Evolutionary conservation across 768 basidiomycete genomes (phyloP).

Genomic region (Sarcomyxa edulis): DNA sequence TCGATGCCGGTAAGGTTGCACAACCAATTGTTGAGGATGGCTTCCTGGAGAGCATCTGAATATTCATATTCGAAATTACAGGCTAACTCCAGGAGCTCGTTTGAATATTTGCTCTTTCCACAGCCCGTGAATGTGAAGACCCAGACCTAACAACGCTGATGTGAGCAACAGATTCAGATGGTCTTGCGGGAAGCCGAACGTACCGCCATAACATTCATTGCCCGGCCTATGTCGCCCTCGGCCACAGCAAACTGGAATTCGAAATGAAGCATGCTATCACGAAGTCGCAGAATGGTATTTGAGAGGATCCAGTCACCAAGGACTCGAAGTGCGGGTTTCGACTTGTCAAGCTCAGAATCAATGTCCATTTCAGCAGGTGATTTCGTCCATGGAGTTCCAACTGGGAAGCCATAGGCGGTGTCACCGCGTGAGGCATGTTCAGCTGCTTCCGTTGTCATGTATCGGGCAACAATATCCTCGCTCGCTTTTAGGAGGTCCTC

Average conservation of each 20-base stretch:
- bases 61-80: slow-evolving; percentile 13
- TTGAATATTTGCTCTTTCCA: slow-evolving; percentile 13
- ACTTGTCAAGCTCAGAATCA: too few species aligned
- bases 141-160: slow-evolving; percentile 1
- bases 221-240: slow-evolving; percentile 24
- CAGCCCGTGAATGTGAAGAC: slow-evolving; percentile 14
- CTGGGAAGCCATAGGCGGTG: too few species aligned
- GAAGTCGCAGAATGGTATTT: slow-evolving; percentile 15
- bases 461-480: too few species aligned
- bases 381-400: too few species aligned
- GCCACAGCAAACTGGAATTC: slow-evolving; percentile 18
- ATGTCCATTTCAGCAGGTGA: too few species aligned
- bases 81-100: slow-evolving; percentile 14
- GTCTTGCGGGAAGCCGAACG: neutral
- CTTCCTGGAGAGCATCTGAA: slow-evolving; percentile 2
- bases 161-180: neutral
- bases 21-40: slow-evolving; percentile 12
- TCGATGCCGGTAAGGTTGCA: slow-evolving; percentile 11
- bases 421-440: too few species aligned
- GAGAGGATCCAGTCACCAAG: slow-evolving; percentile 18
- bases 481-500: too few species aligned
- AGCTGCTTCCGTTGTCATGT: too few species aligned
- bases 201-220: slow-evolving; percentile 22
- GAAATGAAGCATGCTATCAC: slow-evolving; percentile 13
- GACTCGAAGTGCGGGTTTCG: neutral